These are phyloP conservation scores for Omphalotus olearius DNA, from an alignment of 1,284 basidiomycete species.

Conservation along the genomic window DNA sequence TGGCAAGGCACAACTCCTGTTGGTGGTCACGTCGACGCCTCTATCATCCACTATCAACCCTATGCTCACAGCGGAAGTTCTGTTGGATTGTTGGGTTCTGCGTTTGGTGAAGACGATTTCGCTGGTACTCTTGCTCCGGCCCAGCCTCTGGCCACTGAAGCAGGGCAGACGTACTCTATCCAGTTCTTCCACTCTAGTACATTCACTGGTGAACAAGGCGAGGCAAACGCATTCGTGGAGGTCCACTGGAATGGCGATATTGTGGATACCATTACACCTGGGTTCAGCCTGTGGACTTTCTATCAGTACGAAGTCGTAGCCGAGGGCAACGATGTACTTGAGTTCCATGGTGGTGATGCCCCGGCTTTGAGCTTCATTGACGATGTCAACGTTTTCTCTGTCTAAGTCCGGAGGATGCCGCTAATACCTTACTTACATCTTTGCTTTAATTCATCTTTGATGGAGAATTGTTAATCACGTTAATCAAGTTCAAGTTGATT, in stretches of 20 bases:
- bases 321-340: constrained; percentile 27
- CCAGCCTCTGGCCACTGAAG: constrained; percentile 22
- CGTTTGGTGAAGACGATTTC: constrained; percentile 23
- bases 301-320: constrained; percentile 26
- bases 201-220: constrained; percentile 24
- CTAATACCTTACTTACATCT: too few species aligned
- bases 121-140: constrained; percentile 27
- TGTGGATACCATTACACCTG: constrained; percentile 24
- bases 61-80: constrained; percentile 28
- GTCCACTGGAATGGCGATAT: constrained; percentile 30
- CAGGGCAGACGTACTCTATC: constrained; percentile 27
- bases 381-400: constrained; percentile 23
- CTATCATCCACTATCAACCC: constrained; percentile 28
- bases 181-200: constrained; percentile 32
- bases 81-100: constrained; percentile 29
- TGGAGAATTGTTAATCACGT: too few species aligned
- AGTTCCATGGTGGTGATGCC: constrained; percentile 28
- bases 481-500: too few species aligned
- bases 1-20: constrained; percentile 27
- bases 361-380: constrained; percentile 33
- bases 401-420: neutral
- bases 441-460: too few species aligned
- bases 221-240: constrained; percentile 25
- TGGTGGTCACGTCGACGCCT: constrained; percentile 28
- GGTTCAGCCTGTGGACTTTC: constrained; percentile 27